Conservation (phyloP, 2,329 filamentous ascomycete species). For the Colletotrichum lindemuthianum region DNA sequence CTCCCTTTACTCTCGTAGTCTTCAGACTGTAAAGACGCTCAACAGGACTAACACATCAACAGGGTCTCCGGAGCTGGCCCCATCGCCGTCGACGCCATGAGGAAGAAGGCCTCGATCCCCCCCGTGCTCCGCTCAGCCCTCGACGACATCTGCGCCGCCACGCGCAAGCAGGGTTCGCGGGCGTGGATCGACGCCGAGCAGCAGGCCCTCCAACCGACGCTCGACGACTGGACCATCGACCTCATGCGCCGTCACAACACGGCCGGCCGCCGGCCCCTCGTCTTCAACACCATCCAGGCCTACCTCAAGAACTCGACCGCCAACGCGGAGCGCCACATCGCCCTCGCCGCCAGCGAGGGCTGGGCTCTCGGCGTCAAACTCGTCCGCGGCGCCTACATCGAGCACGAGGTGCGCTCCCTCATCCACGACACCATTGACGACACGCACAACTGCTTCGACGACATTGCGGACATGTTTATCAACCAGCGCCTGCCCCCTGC, state of each 20-base stretch:
- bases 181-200: conserved; percentile 91
- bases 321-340: conserved; percentile 69
- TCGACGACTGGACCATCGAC: conserved; percentile 82
- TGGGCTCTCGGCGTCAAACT: conserved; percentile 80
- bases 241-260: conserved; percentile 83
- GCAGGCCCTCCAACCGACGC: conserved; percentile 78
- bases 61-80: conserved; percentile 85
- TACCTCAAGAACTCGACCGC: conserved; percentile 75
- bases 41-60: neutral
- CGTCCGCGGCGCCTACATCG: conserved; percentile 79
- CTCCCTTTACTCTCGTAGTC: too few relatives aligned
- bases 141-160: conserved; percentile 78
- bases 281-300: conserved; percentile 85
- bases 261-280: conserved; percentile 66
- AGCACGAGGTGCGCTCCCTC: conserved; percentile 73
- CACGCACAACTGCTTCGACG: conserved; percentile 79
- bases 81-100: conserved; percentile 74
- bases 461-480: conserved; percentile 74
- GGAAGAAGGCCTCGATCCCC: conserved; percentile 69
- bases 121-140: conserved; percentile 75
- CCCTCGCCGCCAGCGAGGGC: conserved; percentile 63
- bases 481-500: conserved; percentile 59
- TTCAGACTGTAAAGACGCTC: too few relatives aligned
- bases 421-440: conserved; percentile 79
- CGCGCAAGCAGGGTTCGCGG: conserved; percentile 73